Evolutionary conservation across 1,139 yeast species (phyloP), one percentile per base, ranked within the genome.

Genomic region (Hyphopichia wangnamkhiaoensis): DNA sequence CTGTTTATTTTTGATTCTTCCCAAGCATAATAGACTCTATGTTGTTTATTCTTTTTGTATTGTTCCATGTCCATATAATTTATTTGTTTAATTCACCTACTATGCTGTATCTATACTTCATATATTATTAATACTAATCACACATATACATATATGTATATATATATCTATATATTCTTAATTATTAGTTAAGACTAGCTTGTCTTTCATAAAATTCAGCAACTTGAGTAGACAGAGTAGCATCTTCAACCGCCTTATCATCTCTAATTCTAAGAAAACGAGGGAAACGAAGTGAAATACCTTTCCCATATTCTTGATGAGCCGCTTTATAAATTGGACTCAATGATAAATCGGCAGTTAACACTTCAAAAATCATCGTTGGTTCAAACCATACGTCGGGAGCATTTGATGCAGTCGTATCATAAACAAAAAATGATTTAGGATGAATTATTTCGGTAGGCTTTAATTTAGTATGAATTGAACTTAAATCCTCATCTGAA

Each of bases 321-420:
- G 95, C 98, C 0, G 98, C 96, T 54, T 89, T 90, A 61, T 93
- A 93, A 9, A 90, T 72, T 0, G 99, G 99, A 37, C 96, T 86
- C 41, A 93, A 75, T 0, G 97, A 89, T 38, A 93, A 71, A 63
- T 93, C 98, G 0, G 99, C 99, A 0, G 96, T 88, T 45, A 90
- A 74, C 1, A 93, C 96, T 62, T 93, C 99, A 70, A 95, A 91
- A 5, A 93, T 74, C 35, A 74, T 67, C 0, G 84, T 76, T 3
- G 99, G 98, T 53, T 93, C 96, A 56, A 93, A 87, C 98, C 98
- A 93, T 10, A 93, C 93, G 59, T 93, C 98, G 0, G 98, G 98
- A 20, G 68, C 71, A 1, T 89, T 86, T 25, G 82, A 71, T 48
- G 74, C 77, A 4, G 73, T 71, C 3, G 74, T 64, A 56, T 87